These are phyloP conservation scores for Metschnikowia lunata DNA, from an alignment of 805 yeast genomes.

Conservation along the genomic window DNA sequence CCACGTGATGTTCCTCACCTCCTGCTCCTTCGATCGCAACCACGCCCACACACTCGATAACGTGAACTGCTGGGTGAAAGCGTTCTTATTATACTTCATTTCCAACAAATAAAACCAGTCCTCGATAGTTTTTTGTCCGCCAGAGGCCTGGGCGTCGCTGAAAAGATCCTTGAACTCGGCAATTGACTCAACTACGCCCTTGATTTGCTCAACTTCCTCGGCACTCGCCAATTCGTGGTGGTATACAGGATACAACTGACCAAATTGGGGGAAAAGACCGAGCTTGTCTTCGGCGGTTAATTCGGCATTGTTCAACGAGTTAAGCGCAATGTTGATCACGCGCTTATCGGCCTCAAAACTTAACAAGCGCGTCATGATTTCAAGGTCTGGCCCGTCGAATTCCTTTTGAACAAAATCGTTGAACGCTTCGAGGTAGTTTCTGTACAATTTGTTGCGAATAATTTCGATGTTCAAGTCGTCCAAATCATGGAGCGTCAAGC, in stretches of 20 bases:
- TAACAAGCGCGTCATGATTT: constrained; percentile 72
- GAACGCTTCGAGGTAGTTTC: constrained; percentile 90
- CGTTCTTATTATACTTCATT: constrained; percentile 87
- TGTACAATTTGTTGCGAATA: constrained; percentile 84
- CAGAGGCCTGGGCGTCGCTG: constrained; percentile 32
- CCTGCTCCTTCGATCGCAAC: constrained; percentile 95
- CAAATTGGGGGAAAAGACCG: constrained; percentile 74
- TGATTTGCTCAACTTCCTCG: constrained; percentile 84
- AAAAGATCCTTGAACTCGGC: constrained; percentile 63
- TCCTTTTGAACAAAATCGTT: constrained; percentile 55
- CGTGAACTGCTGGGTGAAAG: constrained; percentile 95
- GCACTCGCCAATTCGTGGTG: constrained; percentile 64
- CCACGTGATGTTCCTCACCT: constrained; percentile 97
- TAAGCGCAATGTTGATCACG: constrained; percentile 83
- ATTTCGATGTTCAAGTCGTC: constrained; percentile 96
- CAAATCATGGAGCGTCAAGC: constrained; percentile 80
- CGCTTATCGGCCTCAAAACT: constrained; percentile 95
- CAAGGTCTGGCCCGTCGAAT: constrained; percentile 72
- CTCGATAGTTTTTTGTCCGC: constrained; percentile 62
- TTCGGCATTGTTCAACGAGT: constrained; percentile 72
- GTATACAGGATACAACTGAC: constrained; percentile 70
- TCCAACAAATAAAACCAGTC: constrained; percentile 92
- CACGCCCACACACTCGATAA: constrained; percentile 92
- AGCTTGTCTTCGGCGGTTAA: constrained; percentile 68
- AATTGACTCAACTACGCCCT: constrained; percentile 55